Conservation (phyloP, 345 rosid species). For the Lepidium africanum region DNA sequence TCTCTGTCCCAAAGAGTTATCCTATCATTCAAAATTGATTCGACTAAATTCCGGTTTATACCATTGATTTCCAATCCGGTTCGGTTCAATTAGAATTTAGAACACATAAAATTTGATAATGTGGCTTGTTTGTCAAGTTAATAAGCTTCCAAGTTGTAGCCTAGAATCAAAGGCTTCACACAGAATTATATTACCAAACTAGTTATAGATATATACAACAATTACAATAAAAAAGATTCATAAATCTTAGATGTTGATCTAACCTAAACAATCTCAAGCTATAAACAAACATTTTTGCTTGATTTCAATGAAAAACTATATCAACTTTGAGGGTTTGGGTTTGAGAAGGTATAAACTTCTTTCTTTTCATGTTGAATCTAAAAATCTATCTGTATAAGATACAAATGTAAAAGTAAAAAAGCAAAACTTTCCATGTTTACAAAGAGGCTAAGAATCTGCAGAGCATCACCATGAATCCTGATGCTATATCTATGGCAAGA, state of each 20-base stretch:
- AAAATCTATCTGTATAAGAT: slow-evolving; percentile 24
- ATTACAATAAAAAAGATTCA: neutral
- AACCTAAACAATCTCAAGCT: slow-evolving; percentile 7
- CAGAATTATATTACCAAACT: slow-evolving; percentile 8
- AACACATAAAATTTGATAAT: neutral
- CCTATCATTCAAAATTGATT: slow-evolving; percentile 11
- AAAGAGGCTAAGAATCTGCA: slow-evolving; percentile 11
- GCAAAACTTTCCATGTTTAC: neutral
- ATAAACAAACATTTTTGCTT: slow-evolving; percentile 5
- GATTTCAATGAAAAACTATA: neutral
- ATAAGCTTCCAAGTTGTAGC: neutral
- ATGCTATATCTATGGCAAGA: slow-evolving; percentile 9
- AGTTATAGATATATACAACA: slow-evolving; percentile 5
- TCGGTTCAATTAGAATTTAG: neutral
- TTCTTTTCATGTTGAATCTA: slow-evolving; percentile 9
- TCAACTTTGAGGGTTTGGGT: neutral
- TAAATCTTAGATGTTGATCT: slow-evolving; percentile 10
- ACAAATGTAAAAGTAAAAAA: neutral
- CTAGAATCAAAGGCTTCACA: neutral
- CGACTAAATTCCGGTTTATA: slow-evolving; percentile 4
- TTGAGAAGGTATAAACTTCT: slow-evolving; percentile 6
- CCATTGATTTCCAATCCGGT: slow-evolving; percentile 4
- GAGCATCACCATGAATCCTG: neutral
- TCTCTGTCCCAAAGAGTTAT: slow-evolving; percentile 13
- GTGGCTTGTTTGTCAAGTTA: neutral